phyloP scores from a whole-genome alignment of 192 early-diverging fungal genomes.

The Coemansia sp. region DNA sequence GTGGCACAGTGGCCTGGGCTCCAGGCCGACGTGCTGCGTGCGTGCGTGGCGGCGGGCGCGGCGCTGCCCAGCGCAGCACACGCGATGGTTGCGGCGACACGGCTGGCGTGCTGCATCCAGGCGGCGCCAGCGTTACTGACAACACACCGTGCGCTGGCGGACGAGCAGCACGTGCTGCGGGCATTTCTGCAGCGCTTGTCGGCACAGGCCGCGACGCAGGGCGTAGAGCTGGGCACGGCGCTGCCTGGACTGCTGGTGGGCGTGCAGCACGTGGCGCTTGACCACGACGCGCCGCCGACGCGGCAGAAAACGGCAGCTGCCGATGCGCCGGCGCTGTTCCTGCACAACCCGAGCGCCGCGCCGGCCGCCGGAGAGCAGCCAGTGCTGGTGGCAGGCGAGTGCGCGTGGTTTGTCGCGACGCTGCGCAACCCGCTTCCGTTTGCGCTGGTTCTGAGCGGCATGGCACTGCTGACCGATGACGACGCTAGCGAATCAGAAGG shows the following conservation, averaged over 20 bases:
- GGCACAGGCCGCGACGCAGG: conserved; percentile 21
- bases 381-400: conserved; percentile 22
- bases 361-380: background rate
- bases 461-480: conserved; percentile 10
- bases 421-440: conserved; percentile 49
- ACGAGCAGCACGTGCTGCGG: conserved; percentile 44
- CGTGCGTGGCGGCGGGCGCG: conserved; percentile 41
- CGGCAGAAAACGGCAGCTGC: background rate
- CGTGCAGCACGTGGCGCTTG: conserved; percentile 31
- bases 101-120: conserved; percentile 35
- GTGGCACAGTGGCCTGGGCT: background rate
- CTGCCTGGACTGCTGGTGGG: conserved; percentile 31
- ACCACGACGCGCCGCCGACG: conserved; percentile 13
- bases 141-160: conserved; percentile 13
- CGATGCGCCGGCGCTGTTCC: conserved; percentile 22
- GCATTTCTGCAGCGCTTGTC: conserved; percentile 29
- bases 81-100: conserved; percentile 32
- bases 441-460: conserved; percentile 26
- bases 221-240: conserved; percentile 19
- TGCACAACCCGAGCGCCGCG: conserved; percentile 42
- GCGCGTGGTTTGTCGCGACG: conserved; percentile 33
- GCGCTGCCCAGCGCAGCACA: conserved; percentile 46
- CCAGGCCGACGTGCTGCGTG: conserved; percentile 41
- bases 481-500: background rate
- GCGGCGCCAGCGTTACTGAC: conserved; percentile 4